Conservation (phyloP, 2,329 filamentous ascomycete species). For the Aureobasidium sp. region DNA sequence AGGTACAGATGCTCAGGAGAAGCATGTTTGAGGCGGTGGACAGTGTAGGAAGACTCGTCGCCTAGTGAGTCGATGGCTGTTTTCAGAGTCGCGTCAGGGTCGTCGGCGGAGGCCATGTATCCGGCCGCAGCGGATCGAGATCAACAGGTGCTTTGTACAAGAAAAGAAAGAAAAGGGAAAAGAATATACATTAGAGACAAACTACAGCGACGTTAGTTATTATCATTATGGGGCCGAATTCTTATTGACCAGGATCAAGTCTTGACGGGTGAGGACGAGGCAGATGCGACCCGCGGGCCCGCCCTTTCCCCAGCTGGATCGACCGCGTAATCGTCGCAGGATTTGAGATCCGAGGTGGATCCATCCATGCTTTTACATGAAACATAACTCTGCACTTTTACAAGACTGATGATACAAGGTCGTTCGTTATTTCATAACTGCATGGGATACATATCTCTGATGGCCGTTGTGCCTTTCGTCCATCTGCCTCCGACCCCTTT, state of each 20-base stretch:
- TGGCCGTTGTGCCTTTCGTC: background rate
- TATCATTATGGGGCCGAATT: background rate
- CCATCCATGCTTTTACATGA: background rate
- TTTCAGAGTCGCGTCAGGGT: slow-evolving; percentile 12
- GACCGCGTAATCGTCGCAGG: background rate
- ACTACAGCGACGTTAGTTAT: background rate
- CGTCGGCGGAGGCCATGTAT: background rate
- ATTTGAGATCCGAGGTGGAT: background rate
- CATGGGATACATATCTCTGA: background rate
- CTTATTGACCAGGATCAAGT: background rate
- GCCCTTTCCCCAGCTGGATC: background rate
- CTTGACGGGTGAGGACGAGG: background rate
- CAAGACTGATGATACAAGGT: background rate
- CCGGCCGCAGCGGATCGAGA: background rate
- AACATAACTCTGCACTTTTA: background rate
- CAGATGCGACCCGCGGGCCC: background rate
- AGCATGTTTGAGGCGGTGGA: slow-evolving; percentile 39
- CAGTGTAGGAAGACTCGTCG: slow-evolving; percentile 15
- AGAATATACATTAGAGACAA: slow-evolving; percentile 1
- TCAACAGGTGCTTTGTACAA: background rate
- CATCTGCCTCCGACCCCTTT: background rate
- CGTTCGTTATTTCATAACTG: slow-evolving; percentile 6
- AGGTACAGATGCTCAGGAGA: slow-evolving; percentile 53
- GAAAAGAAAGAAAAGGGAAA: background rate
- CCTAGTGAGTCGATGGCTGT: slow-evolving; percentile 14